A percentile compares a stretch with the other conserved stretches of the same genome.
Conservation (phyloP, 805 yeast genomes). For the Metschnikowia cerradonensis region DNA sequence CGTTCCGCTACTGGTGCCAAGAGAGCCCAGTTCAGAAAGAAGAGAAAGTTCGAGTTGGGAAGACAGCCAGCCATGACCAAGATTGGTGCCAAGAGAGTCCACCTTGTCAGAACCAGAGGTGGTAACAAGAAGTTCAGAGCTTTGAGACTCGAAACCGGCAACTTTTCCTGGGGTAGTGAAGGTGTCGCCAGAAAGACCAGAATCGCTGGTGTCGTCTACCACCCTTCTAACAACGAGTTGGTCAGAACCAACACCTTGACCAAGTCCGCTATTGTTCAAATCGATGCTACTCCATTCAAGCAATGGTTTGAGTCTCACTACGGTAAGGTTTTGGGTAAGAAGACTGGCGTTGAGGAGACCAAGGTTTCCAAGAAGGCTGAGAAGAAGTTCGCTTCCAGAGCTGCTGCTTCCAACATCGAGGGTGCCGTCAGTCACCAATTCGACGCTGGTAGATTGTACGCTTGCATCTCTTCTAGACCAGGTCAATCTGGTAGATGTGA, state of each 20-base stretch:
- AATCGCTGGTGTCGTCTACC: conserved; percentile 96
- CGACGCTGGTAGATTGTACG: conserved; percentile 98
- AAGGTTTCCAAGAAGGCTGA: conserved; percentile 74
- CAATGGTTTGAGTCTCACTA: conserved; percentile 99
- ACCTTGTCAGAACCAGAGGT: conserved; percentile 99
- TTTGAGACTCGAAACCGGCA: conserved; percentile 97
- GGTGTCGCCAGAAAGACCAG: conserved; percentile 99
- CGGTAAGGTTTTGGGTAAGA: conserved; percentile 91
- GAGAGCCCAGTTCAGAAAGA: conserved; percentile 99
- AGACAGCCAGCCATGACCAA: conserved; percentile 99
- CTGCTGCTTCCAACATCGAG: conserved; percentile 80
- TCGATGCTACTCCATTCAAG: conserved; percentile 99
- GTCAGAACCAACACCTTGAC: conserved; percentile 99
- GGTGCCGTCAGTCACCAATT: conserved; percentile 91
- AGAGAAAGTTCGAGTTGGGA: conserved; percentile 99
- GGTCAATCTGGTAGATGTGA: conserved; percentile 99
- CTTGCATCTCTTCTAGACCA: conserved; percentile 98
- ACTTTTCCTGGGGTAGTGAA: conserved; percentile 99
- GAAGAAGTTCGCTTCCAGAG: conserved; percentile 93
- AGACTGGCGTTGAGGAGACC: conserved; percentile 51
- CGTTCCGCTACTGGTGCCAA: conserved; percentile 99
- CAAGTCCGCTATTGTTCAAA: conserved; percentile 97
- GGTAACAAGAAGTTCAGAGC: conserved; percentile 99
- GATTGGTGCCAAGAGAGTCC: conserved; percentile 98
- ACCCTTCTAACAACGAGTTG: conserved; percentile 99